Evolutionary conservation across 1,284 basidiomycete species (phyloP).

Genomic region (Phylloporus gajari): DNA sequence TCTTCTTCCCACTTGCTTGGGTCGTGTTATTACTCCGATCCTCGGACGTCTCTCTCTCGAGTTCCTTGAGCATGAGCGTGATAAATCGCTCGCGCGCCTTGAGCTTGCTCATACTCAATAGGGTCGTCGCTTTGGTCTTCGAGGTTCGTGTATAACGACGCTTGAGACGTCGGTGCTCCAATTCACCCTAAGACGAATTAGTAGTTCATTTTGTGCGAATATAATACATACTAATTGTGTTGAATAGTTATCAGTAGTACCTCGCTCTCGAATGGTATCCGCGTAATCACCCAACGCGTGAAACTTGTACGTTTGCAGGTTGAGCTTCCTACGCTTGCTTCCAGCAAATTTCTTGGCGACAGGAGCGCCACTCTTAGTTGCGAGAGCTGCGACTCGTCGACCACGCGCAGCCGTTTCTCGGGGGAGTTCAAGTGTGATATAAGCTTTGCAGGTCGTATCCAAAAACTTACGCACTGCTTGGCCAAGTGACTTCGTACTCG

Average conservation of each 20-base stretch:
- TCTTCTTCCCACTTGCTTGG: too few relatives aligned
- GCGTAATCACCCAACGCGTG: slow-evolving; percentile 42
- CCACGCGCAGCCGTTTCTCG: slow-evolving; percentile 30
- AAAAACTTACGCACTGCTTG: slow-evolving; percentile 25
- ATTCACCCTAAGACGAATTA: too few relatives aligned
- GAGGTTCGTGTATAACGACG: too few relatives aligned
- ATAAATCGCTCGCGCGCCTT: too few relatives aligned
- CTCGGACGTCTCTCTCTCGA: too few relatives aligned
- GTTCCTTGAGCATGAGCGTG: too few relatives aligned
- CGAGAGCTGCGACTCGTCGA: slow-evolving; percentile 12
- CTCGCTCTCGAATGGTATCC: neutral
- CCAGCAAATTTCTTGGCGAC: neutral
- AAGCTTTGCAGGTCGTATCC: slow-evolving; percentile 23
- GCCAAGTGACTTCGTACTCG: slow-evolving; percentile 54
- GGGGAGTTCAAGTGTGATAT: slow-evolving; percentile 35
- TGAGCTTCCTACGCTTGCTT: slow-evolving; percentile 22
- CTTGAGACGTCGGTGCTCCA: too few relatives aligned
- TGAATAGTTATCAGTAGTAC: neutral
- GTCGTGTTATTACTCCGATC: too few relatives aligned
- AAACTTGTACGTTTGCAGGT: slow-evolving; percentile 25
- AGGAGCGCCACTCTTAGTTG: neutral
- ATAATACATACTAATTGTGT: neutral
- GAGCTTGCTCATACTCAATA: too few relatives aligned
- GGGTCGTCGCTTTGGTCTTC: too few relatives aligned
- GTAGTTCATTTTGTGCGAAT: too few relatives aligned